Percentiles rank a stretch among this genome's conserved stretches.
phyloP scores from a whole-genome alignment of 495 filamentous ascomycete genomes.

The Annulohypoxylon bovei region DNA sequence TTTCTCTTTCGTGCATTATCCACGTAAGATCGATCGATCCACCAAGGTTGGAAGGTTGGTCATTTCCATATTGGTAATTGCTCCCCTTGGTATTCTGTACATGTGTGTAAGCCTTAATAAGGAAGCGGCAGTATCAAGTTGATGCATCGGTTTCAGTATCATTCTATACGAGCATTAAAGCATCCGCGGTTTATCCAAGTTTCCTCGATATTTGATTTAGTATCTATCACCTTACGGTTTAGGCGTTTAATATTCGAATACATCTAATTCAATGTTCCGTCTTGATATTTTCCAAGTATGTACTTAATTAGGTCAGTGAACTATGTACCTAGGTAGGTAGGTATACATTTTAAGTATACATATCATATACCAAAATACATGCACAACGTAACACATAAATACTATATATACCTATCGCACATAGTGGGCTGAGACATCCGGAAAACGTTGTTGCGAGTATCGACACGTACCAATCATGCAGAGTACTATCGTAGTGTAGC shows the following conservation, averaged over 20 bases:
- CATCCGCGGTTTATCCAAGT: background rate
- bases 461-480: background rate
- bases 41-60: slow-evolving; percentile 1
- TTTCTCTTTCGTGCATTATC: background rate
- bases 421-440: background rate
- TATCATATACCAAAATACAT: no score
- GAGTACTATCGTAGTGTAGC: background rate
- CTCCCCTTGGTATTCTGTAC: background rate
- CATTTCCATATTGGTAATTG: slow-evolving; percentile 18
- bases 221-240: background rate
- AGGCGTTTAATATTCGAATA: background rate
- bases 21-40: slow-evolving; percentile 28
- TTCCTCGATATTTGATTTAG: background rate
- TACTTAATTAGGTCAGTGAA: no score
- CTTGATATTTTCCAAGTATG: background rate
- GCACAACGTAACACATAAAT: background rate
- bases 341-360: background rate
- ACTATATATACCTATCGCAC: background rate
- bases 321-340: no score
- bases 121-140: slow-evolving; percentile 6
- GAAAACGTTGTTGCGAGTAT: background rate
- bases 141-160: background rate
- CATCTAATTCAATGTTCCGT: background rate
- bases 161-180: background rate
- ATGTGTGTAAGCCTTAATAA: slow-evolving; percentile 7